phyloP scores from a whole-genome alignment of 192 early-diverging fungal genomes.

The Coemansia sp. region DNA sequence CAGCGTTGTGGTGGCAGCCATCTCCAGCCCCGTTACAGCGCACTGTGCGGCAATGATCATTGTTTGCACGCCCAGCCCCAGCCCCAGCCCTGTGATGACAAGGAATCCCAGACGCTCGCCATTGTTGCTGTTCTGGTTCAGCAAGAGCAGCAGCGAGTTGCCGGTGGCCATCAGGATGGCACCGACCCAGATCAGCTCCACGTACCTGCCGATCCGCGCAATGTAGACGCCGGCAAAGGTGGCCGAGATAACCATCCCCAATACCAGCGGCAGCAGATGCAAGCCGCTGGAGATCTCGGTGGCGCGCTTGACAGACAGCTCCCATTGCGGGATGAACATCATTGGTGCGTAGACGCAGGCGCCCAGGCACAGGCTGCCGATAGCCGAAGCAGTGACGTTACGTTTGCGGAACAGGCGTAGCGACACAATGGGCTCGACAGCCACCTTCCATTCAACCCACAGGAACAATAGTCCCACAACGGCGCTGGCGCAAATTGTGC shows the following conservation, averaged over 20 bases:
- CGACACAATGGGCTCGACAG: constrained; percentile 66
- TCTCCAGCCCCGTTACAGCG: constrained; percentile 58
- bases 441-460: constrained; percentile 60
- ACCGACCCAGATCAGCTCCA: constrained; percentile 65
- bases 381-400: constrained; percentile 54
- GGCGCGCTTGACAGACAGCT: constrained; percentile 52
- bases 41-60: constrained; percentile 71
- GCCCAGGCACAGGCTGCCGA: constrained; percentile 38
- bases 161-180: constrained; percentile 63
- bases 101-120: constrained; percentile 67
- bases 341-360: constrained; percentile 62
- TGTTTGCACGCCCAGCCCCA: constrained; percentile 76
- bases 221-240: constrained; percentile 64
- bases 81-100: constrained; percentile 68
- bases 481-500: constrained; percentile 49
- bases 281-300: constrained; percentile 72
- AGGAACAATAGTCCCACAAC: constrained; percentile 50
- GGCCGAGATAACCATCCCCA: constrained; percentile 65
- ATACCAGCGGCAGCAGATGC: constrained; percentile 72
- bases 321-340: constrained; percentile 65
- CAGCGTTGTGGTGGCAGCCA: constrained; percentile 68
- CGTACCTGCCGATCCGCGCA: constrained; percentile 58
- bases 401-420: constrained; percentile 37
- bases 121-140: constrained; percentile 48
- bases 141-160: constrained; percentile 61